Evolutionary conservation across 768 basidiomycete genomes (phyloP), one percentile per base, ranked within the genome.

Genomic region (Lentinula edodes): DNA sequence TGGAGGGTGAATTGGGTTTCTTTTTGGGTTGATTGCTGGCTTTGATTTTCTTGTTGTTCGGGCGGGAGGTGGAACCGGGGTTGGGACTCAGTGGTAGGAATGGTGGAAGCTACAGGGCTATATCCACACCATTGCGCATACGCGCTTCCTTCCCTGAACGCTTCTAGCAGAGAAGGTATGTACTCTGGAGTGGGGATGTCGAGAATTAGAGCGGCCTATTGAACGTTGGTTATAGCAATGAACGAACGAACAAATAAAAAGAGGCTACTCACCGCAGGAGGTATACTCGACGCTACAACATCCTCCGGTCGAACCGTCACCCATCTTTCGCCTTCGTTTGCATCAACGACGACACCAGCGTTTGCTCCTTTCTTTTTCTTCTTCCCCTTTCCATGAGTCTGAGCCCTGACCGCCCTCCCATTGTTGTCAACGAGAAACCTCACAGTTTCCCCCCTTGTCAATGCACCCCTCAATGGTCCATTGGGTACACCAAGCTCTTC

Each of bases 391-490:
- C 83, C 79, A 32, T 75, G 3, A 28, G 28, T 28, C 28, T 28
- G 28, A 28, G 28, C 3, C 28, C 3, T 1, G 28, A 28, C 28
- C 28, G 28, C 28, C 28, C 28, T 28, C 28, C 28, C 28, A 28
- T 28, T 28, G 28, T 28, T 28, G 28, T 28, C 28, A 28, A 28
- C 28, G 28, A 28, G 75, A 58, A 89, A 78, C 0, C 81, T 84
- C 41, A 95, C 77, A 0, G 78, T 71, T 68, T 88, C 76, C 8
- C 95, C 94, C 56, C 71, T 80, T 4, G 85, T 80, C n/a, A 96
- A 73, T 57, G 70, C 73, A 0, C 77, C 80, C n/a, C 91, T 79
- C 9, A 84, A 61, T 28, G 28, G 28, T 5, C 80, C 80, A 0
- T 91, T 89, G 3, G 82, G 81, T 2, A 98, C 74, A 5, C 88